Conservation (phyloP, 345 rosid species). For the Bruguiera parviflora region DNA sequence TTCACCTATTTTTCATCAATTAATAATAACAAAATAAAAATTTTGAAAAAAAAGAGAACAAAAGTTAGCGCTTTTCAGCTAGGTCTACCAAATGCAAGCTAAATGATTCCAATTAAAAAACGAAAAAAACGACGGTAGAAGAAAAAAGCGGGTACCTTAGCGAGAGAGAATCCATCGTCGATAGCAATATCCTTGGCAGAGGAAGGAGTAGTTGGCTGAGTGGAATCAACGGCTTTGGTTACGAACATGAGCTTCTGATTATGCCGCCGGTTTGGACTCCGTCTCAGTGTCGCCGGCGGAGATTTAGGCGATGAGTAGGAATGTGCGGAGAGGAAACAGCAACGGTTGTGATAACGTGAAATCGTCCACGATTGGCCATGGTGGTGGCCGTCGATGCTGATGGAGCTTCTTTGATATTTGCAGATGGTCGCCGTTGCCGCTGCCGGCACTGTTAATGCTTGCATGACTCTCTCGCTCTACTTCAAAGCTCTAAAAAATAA, state of each 20-base stretch:
- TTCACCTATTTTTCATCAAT: too few relatives aligned
- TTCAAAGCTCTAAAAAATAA: too few relatives aligned
- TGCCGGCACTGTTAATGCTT: too few relatives aligned
- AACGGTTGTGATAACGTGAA: not conserved
- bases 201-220: conserved; percentile 47
- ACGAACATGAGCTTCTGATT: conserved; percentile 26
- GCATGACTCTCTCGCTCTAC: too few relatives aligned
- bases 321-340: conserved; percentile 32
- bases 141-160: conserved; percentile 46
- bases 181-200: conserved; percentile 45
- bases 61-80: too few relatives aligned
- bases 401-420: too few relatives aligned
- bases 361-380: too few relatives aligned
- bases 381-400: too few relatives aligned
- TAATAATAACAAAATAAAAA: too few relatives aligned
- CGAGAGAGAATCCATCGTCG: conserved; percentile 74
- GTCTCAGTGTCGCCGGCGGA: conserved; percentile 7
- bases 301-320: conserved; percentile 13
- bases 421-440: too few relatives aligned
- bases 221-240: conserved; percentile 63
- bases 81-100: not conserved
- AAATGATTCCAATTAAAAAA: not conserved
- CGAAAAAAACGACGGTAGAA: not conserved
- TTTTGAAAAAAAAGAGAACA: too few relatives aligned
- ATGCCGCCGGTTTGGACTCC: conserved; percentile 15